phyloP scores from a whole-genome alignment of 2,329 filamentous ascomycete species.

The Emergomyces orientalis region DNA sequence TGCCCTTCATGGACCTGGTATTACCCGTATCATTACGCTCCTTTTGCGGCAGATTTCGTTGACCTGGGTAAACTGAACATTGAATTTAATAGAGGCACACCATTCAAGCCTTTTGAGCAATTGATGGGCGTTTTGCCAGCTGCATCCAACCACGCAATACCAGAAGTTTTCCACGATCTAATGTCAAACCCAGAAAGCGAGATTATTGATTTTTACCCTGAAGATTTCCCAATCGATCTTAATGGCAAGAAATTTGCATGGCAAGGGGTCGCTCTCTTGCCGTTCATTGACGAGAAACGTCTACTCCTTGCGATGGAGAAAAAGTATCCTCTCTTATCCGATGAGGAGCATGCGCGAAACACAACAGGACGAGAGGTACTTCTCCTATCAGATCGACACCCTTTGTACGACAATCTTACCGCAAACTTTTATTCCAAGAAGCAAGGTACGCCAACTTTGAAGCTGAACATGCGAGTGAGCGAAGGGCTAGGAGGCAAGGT shows the following conservation, averaged over 20 bases:
- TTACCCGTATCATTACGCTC: constrained; percentile 96
- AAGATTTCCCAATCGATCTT: constrained; percentile 83
- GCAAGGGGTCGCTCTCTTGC: constrained; percentile 88
- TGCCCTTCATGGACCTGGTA: constrained; percentile 99
- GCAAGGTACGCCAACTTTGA: constrained; percentile 55
- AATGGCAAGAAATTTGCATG: constrained; percentile 98
- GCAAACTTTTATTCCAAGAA: constrained; percentile 89
- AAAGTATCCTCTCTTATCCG: constrained; percentile 68
- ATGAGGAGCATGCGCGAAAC: constrained; percentile 71
- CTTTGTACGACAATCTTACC: constrained; percentile 76
- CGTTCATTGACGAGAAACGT: constrained; percentile 90
- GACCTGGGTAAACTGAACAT: constrained; percentile 71
- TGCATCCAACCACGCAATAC: constrained; percentile 83
- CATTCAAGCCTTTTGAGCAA: constrained; percentile 90
- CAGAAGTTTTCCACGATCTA: constrained; percentile 74
- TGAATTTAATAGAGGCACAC: constrained; percentile 70
- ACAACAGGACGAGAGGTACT: constrained; percentile 69
- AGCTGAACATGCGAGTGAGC: constrained; percentile 64
- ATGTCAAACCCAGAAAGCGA: constrained; percentile 84
- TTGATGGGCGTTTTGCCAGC: constrained; percentile 96
- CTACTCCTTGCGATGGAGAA: constrained; percentile 72
- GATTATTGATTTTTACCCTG: constrained; percentile 96
- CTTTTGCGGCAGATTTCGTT: constrained; percentile 91
- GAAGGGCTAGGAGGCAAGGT: constrained; percentile 72
- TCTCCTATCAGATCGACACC: constrained; percentile 72